These are phyloP conservation scores for Saccharomyces uvarum DNA, from an alignment of 1,139 yeast species.

Conservation along the genomic window DNA sequence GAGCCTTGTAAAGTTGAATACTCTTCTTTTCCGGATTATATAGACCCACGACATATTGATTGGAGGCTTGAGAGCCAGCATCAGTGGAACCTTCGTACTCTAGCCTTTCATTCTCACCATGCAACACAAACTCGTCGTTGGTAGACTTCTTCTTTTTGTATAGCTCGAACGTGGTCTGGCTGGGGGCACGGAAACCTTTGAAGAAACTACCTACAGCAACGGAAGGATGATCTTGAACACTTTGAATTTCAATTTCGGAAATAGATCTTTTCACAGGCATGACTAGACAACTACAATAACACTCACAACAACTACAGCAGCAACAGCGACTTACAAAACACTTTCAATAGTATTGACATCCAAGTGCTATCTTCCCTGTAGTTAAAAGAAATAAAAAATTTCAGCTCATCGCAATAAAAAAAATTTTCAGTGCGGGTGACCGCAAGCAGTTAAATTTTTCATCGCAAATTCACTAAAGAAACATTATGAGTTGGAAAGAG, in stretches of 20 bases:
- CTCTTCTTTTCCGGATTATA: conserved; percentile 55
- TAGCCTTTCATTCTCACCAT: conserved; percentile 69
- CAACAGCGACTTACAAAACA: neutral
- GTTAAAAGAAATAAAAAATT: conserved; percentile 6
- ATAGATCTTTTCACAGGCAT: conserved; percentile 20
- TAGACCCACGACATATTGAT: conserved; percentile 55
- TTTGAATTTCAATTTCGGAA: conserved; percentile 18
- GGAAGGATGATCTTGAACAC: conserved; percentile 28
- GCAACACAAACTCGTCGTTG: conserved; percentile 42
- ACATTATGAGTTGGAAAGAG: neutral
- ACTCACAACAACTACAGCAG: neutral
- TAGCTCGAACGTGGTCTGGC: conserved; percentile 52
- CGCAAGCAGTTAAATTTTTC: neutral
- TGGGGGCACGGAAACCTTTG: conserved; percentile 64
- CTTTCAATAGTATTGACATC: neutral
- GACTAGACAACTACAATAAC: neutral
- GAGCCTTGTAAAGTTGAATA: conserved; percentile 56
- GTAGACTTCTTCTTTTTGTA: conserved; percentile 46
- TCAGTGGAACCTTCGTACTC: conserved; percentile 61
- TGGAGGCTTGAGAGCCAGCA: conserved; percentile 31
- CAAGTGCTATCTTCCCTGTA: conserved; percentile 8
- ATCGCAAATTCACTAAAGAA: neutral
- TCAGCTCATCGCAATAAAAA: conserved; percentile 3
- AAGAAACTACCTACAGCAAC: conserved; percentile 47
- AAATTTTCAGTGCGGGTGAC: conserved; percentile 1